Conservation (phyloP, 1,284 basidiomycete species). For the Fomitopsis pinicola region DNA sequence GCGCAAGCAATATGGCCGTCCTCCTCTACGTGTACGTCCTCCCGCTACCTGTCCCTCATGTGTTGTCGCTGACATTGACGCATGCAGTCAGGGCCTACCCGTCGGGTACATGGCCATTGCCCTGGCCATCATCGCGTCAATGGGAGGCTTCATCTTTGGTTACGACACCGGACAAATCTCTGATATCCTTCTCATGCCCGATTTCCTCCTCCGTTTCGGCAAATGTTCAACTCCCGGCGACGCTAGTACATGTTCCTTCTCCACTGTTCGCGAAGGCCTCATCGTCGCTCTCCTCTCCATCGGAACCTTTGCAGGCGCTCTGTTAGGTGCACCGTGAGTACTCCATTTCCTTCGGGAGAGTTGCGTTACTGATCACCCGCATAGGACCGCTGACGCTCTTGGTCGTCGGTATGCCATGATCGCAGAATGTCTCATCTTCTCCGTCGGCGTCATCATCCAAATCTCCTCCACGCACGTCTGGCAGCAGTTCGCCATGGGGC, state of each 20-base stretch:
- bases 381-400: conserved; percentile 57
- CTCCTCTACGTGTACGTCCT: conserved; percentile 4
- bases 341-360: neutral
- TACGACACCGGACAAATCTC: conserved; percentile 80
- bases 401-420: conserved; percentile 74
- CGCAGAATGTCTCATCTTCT: conserved; percentile 61
- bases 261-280: conserved; percentile 51
- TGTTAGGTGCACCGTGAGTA: conserved; percentile 56
- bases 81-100: conserved; percentile 36
- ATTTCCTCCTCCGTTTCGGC: conserved; percentile 67
- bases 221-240: conserved; percentile 38
- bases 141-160: conserved; percentile 79
- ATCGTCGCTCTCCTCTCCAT: conserved; percentile 70
- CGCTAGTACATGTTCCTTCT: conserved; percentile 44
- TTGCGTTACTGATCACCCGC: neutral
- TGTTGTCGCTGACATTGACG: neutral
- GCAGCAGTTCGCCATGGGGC: conserved; percentile 67
- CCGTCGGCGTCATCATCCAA: conserved; percentile 66
- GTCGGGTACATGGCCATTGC: conserved; percentile 61
- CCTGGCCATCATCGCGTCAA: conserved; percentile 66
- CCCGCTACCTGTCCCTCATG: neutral
- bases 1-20: conserved; percentile 2
- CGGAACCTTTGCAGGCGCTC: conserved; percentile 58
- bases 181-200: conserved; percentile 72
- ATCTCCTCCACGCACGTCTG: conserved; percentile 45